Evolutionary conservation across 345 rosid genomes (phyloP).

Genomic region (Ceriops zippeliana): DNA sequence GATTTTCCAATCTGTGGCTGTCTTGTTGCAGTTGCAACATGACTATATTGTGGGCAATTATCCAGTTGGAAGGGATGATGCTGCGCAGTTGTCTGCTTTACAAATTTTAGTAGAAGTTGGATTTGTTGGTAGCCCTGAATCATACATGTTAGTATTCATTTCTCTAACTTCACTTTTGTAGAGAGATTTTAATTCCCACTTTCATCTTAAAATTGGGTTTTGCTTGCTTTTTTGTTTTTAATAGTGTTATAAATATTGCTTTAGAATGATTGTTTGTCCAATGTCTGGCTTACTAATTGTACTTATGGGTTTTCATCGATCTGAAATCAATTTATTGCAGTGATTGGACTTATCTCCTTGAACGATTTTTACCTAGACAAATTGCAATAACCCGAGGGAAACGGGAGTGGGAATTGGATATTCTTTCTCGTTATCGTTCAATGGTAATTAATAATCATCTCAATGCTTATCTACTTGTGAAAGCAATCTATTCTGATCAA

Average conservation of each 20-base stretch:
- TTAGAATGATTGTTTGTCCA: not conserved
- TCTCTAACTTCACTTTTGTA: not conserved
- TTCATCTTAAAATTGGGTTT: not conserved
- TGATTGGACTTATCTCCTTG: conserved; percentile 89
- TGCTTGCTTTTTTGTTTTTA: not conserved
- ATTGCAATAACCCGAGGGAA: conserved; percentile 93
- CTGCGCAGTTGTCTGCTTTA: conserved; percentile 91
- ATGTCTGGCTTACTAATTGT: not conserved
- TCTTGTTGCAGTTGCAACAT: conserved; percentile 79
- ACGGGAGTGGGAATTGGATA: conserved; percentile 93
- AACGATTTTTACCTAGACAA: conserved; percentile 87
- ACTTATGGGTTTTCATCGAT: not conserved
- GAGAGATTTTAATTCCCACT: conserved; percentile 2
- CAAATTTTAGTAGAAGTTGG: conserved; percentile 96
- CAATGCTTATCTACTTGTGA: not conserved
- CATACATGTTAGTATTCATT: conserved; percentile 65
- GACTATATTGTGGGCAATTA: conserved; percentile 93
- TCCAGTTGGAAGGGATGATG: conserved; percentile 99
- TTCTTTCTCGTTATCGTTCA: conserved; percentile 78
- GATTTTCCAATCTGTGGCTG: conserved; percentile 21
- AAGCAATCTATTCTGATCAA: not conserved
- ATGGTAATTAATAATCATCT: conserved; percentile 44
- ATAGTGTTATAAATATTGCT: not conserved
- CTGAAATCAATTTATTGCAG: conserved; percentile 30
- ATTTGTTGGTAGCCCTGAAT: conserved; percentile 74